Conservation (phyloP, 2,329 filamentous ascomycete species). For the Paraconiothyrium sp. region DNA sequence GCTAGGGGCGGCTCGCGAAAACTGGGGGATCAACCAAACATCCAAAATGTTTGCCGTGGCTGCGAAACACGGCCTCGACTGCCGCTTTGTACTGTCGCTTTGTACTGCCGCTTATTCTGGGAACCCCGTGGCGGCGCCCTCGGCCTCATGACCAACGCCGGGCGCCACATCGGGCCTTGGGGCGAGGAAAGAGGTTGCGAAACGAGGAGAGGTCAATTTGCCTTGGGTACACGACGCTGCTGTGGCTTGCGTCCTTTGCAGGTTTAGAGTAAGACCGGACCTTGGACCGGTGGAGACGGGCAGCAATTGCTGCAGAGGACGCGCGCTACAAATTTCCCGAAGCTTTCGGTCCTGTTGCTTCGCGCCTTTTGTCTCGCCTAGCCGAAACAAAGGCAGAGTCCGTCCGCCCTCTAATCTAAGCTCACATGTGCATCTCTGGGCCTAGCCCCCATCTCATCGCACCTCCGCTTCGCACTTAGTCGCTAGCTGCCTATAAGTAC, state of each 20-base stretch:
- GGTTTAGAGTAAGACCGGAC: not conserved
- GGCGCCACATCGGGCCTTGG: not conserved
- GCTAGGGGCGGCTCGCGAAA: slow-evolving; percentile 15
- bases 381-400: slow-evolving; percentile 5
- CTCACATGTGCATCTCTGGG: not conserved
- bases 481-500: not conserved
- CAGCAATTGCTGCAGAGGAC: not conserved
- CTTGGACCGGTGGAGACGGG: slow-evolving; percentile 5
- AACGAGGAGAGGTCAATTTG: not conserved
- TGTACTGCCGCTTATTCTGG: not conserved
- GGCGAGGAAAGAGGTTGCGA: not conserved
- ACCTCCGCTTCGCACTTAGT: not conserved
- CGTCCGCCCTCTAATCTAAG: slow-evolving; percentile 14
- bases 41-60: not conserved
- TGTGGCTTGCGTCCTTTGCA: not conserved
- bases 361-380: slow-evolving; percentile 2
- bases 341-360: not conserved
- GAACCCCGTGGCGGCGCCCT: not conserved
- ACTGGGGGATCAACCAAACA: slow-evolving; percentile 2
- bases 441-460: slow-evolving; percentile 1
- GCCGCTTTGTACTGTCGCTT: too few relatives aligned
- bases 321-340: slow-evolving; percentile 11
- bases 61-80: not conserved
- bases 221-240: not conserved
- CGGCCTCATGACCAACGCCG: not conserved